A percentile compares a stretch with the other conserved stretches of the same genome.
These are phyloP conservation scores for Cryphonectria naterciae DNA, from an alignment of 2,329 filamentous ascomycete genomes.

Conservation along the genomic window DNA sequence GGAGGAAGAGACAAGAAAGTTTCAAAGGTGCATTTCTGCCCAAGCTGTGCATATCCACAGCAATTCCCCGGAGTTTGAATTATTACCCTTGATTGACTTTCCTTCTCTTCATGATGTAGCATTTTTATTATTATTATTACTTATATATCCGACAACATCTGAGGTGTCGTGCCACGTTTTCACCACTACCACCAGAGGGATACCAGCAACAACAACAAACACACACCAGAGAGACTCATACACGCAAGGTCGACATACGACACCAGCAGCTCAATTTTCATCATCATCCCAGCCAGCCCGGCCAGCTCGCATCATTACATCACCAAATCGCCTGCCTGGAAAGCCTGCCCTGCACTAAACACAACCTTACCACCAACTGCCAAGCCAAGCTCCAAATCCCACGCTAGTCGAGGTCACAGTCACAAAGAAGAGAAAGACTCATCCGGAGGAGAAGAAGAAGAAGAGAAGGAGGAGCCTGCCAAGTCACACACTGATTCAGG, in stretches of 20 bases:
- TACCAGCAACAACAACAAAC: neutral
- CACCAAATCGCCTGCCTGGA: slow-evolving; percentile 1
- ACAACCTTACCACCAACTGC: neutral
- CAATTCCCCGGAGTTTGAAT: neutral
- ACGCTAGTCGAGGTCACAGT: neutral
- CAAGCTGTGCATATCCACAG: slow-evolving; percentile 3
- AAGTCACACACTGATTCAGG: neutral
- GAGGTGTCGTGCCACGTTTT: slow-evolving; percentile 3
- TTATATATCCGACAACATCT: neutral
- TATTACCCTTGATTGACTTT: neutral
- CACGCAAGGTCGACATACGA: neutral
- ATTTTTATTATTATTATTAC: neutral
- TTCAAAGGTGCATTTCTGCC: neutral
- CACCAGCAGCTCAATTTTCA: neutral
- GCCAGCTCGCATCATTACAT: slow-evolving; percentile 3
- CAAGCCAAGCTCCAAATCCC: neutral
- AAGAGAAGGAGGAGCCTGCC: neutral
- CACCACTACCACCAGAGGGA: neutral
- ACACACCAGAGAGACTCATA: neutral
- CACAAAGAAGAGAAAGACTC: slow-evolving; percentile 1
- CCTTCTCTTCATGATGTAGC: neutral
- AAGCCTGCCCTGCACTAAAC: slow-evolving; percentile 2
- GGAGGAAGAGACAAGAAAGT: neutral
- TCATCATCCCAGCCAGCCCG: neutral
- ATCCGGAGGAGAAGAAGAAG: neutral